Evolutionary conservation across 1,139 yeast genomes (phyloP), one percentile per base, ranked within the genome.

Genomic region (Sugiyamaella grinbergsii): DNA sequence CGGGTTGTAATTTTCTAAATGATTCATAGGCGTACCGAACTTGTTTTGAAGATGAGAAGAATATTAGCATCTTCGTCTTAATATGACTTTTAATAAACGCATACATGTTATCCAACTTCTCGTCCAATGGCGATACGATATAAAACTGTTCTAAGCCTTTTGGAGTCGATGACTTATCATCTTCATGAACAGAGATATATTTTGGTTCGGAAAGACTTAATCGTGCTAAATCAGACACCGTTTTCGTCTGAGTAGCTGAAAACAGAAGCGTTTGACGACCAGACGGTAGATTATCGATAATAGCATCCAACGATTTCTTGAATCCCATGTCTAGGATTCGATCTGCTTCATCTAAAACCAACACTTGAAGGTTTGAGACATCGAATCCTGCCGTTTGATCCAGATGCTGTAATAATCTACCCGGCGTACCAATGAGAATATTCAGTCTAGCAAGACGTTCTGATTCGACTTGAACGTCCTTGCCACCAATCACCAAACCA

Each of bases 261-360:
- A 88, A 93, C 49, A 93, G 71, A 51, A 93, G 69, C 0, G 98
- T 90, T 67, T 94, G 98, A 69, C 98, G 81, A 5, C 83, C 77
- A 1, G 64, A 58, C 1, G 98, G 96, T 54, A 93, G 72, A 65
- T 88, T 94, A 42, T 83, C 81, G 23, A 93, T 73, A 51, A 93
- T 93, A 45, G 85, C 85, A 68, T 94, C 98, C 51, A 93, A 71
- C 42, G 95, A 89, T 62, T 83, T 83, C 65, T 84, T 85, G 75
- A 93, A 93, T 5, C 98, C 98, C 96, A 93, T 89, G 69, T 93
- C 99, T 59, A 93, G 73, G 64, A 95, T 89, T 60, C 98, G 76
- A 66, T 93, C 99, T 0, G 98, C 98, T 70, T 93, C 99, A 68
- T 93, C 99, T 50, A 93, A 71, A 0, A 93, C 94, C 46, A 93